Percentiles rank a stretch among this genome's conserved stretches.
Conservation (phyloP, 2,329 filamentous ascomycete genomes). For the Claviceps purpurea region DNA sequence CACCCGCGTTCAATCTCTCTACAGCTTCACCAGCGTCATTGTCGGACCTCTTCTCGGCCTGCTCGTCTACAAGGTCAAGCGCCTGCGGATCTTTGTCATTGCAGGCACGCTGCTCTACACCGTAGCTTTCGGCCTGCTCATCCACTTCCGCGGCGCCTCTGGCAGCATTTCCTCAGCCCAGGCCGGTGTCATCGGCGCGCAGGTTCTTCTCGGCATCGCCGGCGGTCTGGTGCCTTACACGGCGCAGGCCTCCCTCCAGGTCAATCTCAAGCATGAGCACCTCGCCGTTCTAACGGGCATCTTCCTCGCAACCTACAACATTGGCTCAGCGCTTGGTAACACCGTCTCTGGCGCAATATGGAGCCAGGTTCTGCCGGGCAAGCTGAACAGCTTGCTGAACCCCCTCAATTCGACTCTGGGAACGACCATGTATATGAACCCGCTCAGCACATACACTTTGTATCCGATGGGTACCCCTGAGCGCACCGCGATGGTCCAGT, state of each 20-base stretch:
- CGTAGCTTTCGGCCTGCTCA: constrained; percentile 41
- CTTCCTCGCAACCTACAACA: constrained; percentile 39
- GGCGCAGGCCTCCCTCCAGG: constrained; percentile 45
- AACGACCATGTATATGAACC: constrained; percentile 43
- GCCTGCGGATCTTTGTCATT: constrained; percentile 38
- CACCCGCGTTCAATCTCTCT: constrained; percentile 35
- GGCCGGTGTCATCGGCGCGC: constrained; percentile 42
- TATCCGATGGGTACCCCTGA: constrained; percentile 37
- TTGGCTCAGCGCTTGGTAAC: constrained; percentile 44
- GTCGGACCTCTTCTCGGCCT: constrained; percentile 33
- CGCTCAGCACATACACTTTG: constrained; percentile 40
- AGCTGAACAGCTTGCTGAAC: constrained; percentile 32
- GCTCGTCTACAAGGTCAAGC: constrained; percentile 33
- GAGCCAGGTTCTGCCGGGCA: constrained; percentile 40
- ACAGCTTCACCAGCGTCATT: constrained; percentile 35
- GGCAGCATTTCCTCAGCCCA: constrained; percentile 31
- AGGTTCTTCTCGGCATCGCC: constrained; percentile 46
- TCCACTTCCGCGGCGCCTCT: constrained; percentile 34
- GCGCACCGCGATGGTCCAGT: constrained; percentile 40
- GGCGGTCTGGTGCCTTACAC: constrained; percentile 45
- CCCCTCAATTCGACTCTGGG: constrained; percentile 28
- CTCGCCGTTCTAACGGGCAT: constrained; percentile 43
- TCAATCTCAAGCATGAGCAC: constrained; percentile 40
- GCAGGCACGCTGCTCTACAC: constrained; percentile 42
- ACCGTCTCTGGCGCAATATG: constrained; percentile 49